These are phyloP conservation scores for Ceratocystis eucalypticola DNA, from an alignment of 2,329 filamentous ascomycete genomes.

Conservation along the genomic window DNA sequence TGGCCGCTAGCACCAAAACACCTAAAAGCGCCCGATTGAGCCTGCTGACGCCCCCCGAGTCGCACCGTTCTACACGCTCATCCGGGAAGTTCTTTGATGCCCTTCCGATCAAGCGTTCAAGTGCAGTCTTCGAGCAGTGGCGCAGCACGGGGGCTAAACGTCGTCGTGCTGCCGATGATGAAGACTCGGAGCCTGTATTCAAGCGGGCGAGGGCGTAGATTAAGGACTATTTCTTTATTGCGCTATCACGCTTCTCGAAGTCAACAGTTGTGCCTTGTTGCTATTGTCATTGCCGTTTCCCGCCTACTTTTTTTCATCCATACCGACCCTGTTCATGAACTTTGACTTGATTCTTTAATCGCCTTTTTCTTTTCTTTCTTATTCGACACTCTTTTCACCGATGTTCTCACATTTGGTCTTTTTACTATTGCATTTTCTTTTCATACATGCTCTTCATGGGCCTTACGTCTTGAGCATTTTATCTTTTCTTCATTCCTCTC, in stretches of 20 bases:
- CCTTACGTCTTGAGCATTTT: background rate
- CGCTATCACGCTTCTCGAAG: no score
- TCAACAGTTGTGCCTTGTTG: background rate
- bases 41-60: slow-evolving; percentile 49
- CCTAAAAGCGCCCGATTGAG: slow-evolving; percentile 43
- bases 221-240: background rate
- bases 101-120: slow-evolving; percentile 43
- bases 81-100: slow-evolving; percentile 36
- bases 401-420: background rate
- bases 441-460: background rate
- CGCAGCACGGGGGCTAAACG: slow-evolving; percentile 27
- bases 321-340: background rate
- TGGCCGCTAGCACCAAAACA: slow-evolving; percentile 26
- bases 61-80: slow-evolving; percentile 45
- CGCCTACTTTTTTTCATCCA: background rate
- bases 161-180: slow-evolving; percentile 30
- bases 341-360: background rate
- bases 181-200: background rate
- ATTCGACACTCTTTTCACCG: background rate
- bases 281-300: background rate
- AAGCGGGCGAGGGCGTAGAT: slow-evolving; percentile 14
- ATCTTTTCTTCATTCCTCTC: background rate
- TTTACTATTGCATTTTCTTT: background rate
- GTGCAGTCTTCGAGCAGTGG: slow-evolving; percentile 17
- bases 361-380: background rate